Conservation (phyloP, 306 rosid genomes). For the Lathyrus aphaca region DNA sequence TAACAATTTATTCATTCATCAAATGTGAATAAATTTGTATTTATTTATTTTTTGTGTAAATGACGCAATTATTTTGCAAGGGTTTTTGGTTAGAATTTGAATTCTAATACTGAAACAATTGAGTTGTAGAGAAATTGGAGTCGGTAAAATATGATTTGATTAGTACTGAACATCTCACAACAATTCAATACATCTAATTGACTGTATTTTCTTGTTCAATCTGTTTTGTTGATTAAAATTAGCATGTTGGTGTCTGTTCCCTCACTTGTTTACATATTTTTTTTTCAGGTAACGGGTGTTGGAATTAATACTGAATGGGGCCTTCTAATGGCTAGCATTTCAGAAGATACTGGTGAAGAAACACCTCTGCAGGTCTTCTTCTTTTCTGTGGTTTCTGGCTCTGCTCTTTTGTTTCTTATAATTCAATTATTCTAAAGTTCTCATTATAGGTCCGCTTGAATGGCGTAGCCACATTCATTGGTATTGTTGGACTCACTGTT, state of each 20-base stretch:
- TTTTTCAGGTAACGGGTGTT: conserved; percentile 77
- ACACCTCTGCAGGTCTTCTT: conserved; percentile 91
- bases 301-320: conserved; percentile 99
- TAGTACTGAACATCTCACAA: conserved; percentile 3
- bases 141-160: neutral
- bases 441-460: conserved; percentile 84
- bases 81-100: conserved; percentile 14
- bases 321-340: conserved; percentile 97
- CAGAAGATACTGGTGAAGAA: conserved; percentile 98
- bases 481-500: conserved; percentile 86
- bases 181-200: conserved; percentile 8
- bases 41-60: neutral
- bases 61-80: conserved; percentile 16
- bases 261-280: conserved; percentile 21
- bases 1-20: neutral
- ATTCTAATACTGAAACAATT: conserved; percentile 2
- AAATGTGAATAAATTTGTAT: conserved; percentile 15
- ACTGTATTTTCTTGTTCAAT: neutral
- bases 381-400: neutral
- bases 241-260: conserved; percentile 1
- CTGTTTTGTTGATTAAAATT: conserved; percentile 10
- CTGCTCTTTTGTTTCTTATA: neutral
- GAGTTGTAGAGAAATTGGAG: conserved; percentile 16
- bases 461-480: conserved; percentile 96
- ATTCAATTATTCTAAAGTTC: conserved; percentile 31